phyloP scores from a whole-genome alignment of 305 asterid genomes.

The Solanum chacoense region DNA sequence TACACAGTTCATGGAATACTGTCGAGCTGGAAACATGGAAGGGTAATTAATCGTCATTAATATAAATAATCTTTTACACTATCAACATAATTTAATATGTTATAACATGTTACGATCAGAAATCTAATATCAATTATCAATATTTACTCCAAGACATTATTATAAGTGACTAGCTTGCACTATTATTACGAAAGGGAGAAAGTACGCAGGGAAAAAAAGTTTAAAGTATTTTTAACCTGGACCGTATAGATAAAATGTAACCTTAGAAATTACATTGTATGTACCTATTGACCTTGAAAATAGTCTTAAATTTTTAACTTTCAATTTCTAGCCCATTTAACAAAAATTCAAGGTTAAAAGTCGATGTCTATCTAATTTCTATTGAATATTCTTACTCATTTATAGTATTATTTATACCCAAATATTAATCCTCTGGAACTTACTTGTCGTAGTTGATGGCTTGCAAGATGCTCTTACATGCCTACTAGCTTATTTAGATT shows the following conservation, averaged over 20 bases:
- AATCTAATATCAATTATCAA: background rate
- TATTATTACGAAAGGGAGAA: background rate
- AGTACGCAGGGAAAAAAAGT: background rate
- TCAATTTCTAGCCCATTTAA: too few relatives aligned
- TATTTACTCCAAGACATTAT: background rate
- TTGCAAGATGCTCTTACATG: background rate
- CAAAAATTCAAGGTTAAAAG: background rate
- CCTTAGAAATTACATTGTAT: too few relatives aligned
- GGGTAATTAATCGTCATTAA: constrained; percentile 29
- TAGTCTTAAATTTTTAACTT: background rate
- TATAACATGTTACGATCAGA: background rate
- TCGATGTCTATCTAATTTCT: background rate
- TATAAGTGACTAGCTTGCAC: background rate
- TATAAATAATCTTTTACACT: background rate
- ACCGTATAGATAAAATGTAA: too few relatives aligned
- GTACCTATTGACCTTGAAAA: background rate
- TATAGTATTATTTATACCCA: background rate
- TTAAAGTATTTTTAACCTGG: background rate
- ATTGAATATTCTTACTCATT: background rate
- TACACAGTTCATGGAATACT: constrained; percentile 51
- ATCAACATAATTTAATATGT: background rate
- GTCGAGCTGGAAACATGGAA: constrained; percentile 50
- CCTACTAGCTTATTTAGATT: background rate
- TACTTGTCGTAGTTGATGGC: background rate
- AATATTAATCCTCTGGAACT: background rate